phyloP scores from a whole-genome alignment of 306 rosid species.

The Cicer bijugum region DNA sequence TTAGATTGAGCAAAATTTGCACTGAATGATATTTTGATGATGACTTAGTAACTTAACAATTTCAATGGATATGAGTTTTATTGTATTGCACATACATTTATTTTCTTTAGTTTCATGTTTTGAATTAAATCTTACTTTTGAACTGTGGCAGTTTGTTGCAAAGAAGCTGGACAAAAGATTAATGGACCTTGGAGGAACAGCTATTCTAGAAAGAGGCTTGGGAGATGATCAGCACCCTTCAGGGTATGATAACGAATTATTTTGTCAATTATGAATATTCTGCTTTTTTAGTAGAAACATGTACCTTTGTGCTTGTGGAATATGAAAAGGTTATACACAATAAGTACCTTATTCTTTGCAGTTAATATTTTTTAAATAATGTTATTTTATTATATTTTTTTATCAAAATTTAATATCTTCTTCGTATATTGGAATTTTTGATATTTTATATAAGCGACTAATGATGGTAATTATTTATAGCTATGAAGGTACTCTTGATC shows the following conservation, averaged over 20 bases:
- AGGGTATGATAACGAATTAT: constrained; percentile 60
- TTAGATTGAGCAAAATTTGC: constrained; percentile 13
- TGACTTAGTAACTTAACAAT: constrained; percentile 5
- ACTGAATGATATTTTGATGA: constrained; percentile 1
- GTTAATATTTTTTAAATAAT: neutral
- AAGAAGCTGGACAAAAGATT: constrained; percentile 95
- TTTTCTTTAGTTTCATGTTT: constrained; percentile 36
- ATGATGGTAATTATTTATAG: constrained; percentile 49
- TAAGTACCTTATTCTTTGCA: constrained; percentile 19
- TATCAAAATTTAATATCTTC: neutral
- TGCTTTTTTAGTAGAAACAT: constrained; percentile 33
- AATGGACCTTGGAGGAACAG: constrained; percentile 74
- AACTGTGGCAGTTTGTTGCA: constrained; percentile 77
- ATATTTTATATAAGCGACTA: constrained; percentile 7
- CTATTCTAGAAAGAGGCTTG: constrained; percentile 77
- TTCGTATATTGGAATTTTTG: constrained; percentile 1
- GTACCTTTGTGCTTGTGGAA: constrained; percentile 28
- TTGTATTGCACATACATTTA: constrained; percentile 25
- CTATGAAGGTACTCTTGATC: constrained; percentile 94
- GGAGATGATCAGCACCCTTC: constrained; percentile 98
- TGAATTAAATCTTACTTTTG: constrained; percentile 5
- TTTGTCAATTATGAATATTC: constrained; percentile 11
- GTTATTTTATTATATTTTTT: neutral
- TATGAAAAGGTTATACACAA: constrained; percentile 32
- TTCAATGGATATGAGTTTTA: neutral